These are phyloP conservation scores for Phytophthora pluvialis DNA, from an alignment of 352 stramenopile species.

Conservation along the genomic window DNA sequence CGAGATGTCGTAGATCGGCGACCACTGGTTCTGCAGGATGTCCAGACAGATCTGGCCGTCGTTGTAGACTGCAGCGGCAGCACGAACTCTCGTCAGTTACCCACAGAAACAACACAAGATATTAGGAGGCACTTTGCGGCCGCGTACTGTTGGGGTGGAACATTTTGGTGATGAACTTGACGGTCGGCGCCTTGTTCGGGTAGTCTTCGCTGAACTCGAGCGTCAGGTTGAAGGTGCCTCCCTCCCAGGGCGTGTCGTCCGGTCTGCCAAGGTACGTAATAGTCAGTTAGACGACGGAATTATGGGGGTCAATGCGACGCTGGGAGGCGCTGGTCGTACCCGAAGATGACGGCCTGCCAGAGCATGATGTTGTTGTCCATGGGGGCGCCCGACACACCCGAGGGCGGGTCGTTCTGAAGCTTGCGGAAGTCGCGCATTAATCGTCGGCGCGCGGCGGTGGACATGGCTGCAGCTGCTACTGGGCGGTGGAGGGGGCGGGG, in stretches of 20 bases:
- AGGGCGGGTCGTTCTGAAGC: constrained; percentile 98
- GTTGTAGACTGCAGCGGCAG: constrained; percentile 79
- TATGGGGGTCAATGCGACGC: not conserved
- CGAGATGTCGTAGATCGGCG: constrained; percentile 99
- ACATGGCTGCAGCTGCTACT: constrained; percentile 77
- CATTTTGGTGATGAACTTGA: constrained; percentile 99
- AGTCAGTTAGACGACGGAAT: constrained; percentile 5
- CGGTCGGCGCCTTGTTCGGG: constrained; percentile 98
- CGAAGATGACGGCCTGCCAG: constrained; percentile 94
- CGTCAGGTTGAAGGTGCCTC: constrained; percentile 97
- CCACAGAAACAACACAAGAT: not conserved
- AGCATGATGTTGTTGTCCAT: constrained; percentile 99
- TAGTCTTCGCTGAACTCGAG: constrained; percentile 99
- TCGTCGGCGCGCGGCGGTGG: constrained; percentile 93
- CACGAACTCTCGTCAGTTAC: constrained; percentile 2
- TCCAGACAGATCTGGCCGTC: constrained; percentile 96
- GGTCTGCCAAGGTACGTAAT: constrained; percentile 74
- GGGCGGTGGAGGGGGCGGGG: not conserved
- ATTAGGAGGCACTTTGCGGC: not conserved
- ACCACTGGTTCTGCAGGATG: constrained; percentile 99
- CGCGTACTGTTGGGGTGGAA: constrained; percentile 98
- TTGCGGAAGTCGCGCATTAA: constrained; percentile 98
- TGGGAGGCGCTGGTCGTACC: constrained; percentile 43
- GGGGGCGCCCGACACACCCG: constrained; percentile 96
- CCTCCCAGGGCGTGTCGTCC: constrained; percentile 99